These are phyloP conservation scores for Chlamydomonas schloesseri DNA, from an alignment of 139 green algal genomes.

Conservation along the genomic window DNA sequence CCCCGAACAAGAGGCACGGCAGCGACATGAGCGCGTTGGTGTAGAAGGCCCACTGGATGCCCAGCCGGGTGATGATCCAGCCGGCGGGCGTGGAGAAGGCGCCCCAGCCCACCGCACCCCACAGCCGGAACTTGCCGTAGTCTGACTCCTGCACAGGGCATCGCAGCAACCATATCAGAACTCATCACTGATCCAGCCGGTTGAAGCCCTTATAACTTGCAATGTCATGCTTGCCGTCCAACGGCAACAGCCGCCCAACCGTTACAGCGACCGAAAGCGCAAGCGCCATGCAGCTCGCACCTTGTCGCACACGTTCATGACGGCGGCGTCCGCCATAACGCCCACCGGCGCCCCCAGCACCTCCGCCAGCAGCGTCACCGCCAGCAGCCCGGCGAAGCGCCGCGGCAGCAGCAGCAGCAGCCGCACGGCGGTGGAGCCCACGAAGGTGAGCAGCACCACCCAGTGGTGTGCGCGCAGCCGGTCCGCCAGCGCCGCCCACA, in stretches of 20 bases:
- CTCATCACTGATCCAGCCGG: no score
- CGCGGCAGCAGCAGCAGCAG: slow-evolving; percentile 4
- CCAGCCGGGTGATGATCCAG: slow-evolving; percentile 23
- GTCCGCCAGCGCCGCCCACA: slow-evolving; percentile 65
- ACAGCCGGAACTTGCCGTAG: slow-evolving; percentile 66
- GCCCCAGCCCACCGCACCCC: slow-evolving; percentile 67
- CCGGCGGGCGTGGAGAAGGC: slow-evolving; percentile 40
- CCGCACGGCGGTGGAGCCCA: slow-evolving; percentile 20
- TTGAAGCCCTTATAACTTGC: no score
- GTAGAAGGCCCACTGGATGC: slow-evolving; percentile 53
- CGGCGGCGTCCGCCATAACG: slow-evolving; percentile 64
- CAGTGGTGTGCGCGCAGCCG: slow-evolving; percentile 47
- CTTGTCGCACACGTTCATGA: slow-evolving; percentile 55
- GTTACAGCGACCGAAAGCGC: no score
- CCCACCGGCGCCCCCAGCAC: slow-evolving; percentile 55
- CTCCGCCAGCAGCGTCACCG: slow-evolving; percentile 44
- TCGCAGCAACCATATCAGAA: no score
- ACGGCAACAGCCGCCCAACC: no score
- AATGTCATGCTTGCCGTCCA: no score
- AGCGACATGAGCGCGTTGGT: slow-evolving; percentile 37
- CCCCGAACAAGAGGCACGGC: slow-evolving; percentile 41
- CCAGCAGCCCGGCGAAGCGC: slow-evolving; percentile 51
- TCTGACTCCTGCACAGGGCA: slow-evolving; percentile 36
- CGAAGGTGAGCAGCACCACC: slow-evolving; percentile 38
- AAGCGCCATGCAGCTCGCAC: no score